Percentiles rank a stretch among this genome's conserved stretches.
Conservation (phyloP, 2,329 filamentous ascomycete species). For the Fusarium proliferatum region DNA sequence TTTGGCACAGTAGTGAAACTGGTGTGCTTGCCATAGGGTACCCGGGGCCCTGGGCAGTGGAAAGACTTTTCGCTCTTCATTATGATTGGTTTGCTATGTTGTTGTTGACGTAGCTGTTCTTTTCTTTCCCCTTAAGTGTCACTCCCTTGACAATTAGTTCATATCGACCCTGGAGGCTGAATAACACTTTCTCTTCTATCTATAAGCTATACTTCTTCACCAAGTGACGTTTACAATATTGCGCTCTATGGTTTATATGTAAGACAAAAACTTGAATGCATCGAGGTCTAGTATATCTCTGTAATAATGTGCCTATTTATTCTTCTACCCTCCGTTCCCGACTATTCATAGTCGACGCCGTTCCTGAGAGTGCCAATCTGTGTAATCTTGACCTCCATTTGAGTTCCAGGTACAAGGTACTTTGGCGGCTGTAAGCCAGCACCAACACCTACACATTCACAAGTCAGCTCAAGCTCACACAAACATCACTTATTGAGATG, state of each 20-base stretch:
- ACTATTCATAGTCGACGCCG: neutral
- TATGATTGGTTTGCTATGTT: neutral
- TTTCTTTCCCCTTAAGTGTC: fast-evolving
- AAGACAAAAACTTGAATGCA: fast-evolving
- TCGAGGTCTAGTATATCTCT: neutral
- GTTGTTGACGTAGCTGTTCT: neutral
- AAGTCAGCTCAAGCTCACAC: fast-evolving
- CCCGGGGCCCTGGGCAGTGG: neutral
- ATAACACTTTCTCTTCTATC: neutral
- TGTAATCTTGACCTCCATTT: conserved; percentile 53
- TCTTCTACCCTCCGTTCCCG: neutral
- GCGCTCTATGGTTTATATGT: too few species aligned
- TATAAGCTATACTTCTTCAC: neutral
- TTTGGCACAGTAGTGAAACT: neutral
- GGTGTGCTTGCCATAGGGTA: neutral
- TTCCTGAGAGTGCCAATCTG: conserved; percentile 51
- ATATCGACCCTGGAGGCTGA: neutral
- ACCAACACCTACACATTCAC: conserved; percentile 51
- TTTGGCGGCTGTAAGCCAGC: conserved; percentile 55
- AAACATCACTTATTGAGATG: fast-evolving
- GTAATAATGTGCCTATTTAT: too few species aligned
- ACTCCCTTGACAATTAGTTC: neutral
- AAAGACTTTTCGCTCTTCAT: neutral
- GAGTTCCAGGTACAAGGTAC: conserved; percentile 53
- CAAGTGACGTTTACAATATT: too few species aligned